These are phyloP conservation scores for Elongisporangium senticosum DNA, from an alignment of 352 stramenopile genomes.

Conservation along the genomic window DNA sequence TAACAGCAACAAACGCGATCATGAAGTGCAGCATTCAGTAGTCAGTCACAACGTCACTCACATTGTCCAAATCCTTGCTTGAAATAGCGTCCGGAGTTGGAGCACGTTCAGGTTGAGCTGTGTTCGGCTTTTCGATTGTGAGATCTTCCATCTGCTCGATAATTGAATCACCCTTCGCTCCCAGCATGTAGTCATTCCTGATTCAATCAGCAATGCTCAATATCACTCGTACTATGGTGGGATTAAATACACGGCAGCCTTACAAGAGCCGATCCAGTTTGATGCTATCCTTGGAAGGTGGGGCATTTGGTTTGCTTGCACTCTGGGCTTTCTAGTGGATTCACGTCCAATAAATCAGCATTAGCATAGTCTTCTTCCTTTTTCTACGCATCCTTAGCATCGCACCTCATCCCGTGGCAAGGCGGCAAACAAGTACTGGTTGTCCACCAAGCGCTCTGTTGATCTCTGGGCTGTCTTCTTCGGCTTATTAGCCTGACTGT, in stretches of 20 bases:
- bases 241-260: neutral
- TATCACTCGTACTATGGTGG: neutral
- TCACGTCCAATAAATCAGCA: slow-evolving; percentile 1
- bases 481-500: slow-evolving; percentile 10
- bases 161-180: slow-evolving; percentile 30
- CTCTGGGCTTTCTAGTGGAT: neutral
- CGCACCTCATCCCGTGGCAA: neutral
- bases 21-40: neutral
- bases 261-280: slow-evolving; percentile 41
- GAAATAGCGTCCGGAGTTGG: neutral
- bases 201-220: neutral
- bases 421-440: neutral
- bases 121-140: slow-evolving; percentile 6
- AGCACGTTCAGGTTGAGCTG: neutral
- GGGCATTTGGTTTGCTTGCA: neutral
- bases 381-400: neutral
- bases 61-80: neutral
- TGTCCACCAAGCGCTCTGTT: slow-evolving; percentile 1
- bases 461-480: slow-evolving; percentile 6
- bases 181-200: slow-evolving; percentile 50
- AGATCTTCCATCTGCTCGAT: slow-evolving; percentile 48
- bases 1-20: neutral
- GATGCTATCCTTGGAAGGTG: slow-evolving; percentile 11
- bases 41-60: neutral
- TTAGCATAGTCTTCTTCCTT: neutral